Evolutionary conservation across 176 grass and related monocot genomes (phyloP), one percentile per base, ranked within the genome.

Genomic region (Eragrostis curvula): DNA sequence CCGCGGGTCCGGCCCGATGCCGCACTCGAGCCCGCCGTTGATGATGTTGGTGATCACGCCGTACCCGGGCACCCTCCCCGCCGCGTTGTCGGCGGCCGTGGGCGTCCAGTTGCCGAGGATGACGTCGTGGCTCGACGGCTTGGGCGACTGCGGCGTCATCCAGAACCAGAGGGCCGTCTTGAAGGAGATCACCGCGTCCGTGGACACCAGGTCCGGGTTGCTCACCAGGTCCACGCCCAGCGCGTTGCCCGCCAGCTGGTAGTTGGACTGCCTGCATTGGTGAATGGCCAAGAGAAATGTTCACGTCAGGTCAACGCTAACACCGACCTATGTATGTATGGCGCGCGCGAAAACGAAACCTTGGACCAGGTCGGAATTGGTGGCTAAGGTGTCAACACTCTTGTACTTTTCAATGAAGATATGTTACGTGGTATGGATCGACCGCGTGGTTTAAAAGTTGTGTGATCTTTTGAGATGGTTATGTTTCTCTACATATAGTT

Each of bases 11-110:
- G 86, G 70, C 0, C 86, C 71, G 12, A 16, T 32, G 24, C 85
- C 75, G 82, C 92, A 94, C 86, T 91, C 92, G 16, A 82, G 0
- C 6, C 86, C 83, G 12, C 92, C 89, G 61, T 94, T 89, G 71
- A 94, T 94, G 68, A 94, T 91, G 32, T 91, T 85, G 64, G 85
- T 91, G 92, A 88, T 91, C 2, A 56, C 68, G 40, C 92, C 92
- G 73, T 89, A 94, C 0, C 92, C 75, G 27, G 73, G 28, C 16
- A 12, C 12, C 14, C 83, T 32, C 0, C 79, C 79, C 0, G 86
- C 92, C 0, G 12, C 28, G 16, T 0, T 5, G 21, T 94, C 89
- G 24, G 10, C 70, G 14, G 1, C 8, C 23, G 83, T 18, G 21
- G 89, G 83, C 44, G 69, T 75, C 89, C 89, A 91, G 43, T 40